Conservation (phyloP, 2,329 filamentous ascomycete species). For the Cladosporium sp. region DNA sequence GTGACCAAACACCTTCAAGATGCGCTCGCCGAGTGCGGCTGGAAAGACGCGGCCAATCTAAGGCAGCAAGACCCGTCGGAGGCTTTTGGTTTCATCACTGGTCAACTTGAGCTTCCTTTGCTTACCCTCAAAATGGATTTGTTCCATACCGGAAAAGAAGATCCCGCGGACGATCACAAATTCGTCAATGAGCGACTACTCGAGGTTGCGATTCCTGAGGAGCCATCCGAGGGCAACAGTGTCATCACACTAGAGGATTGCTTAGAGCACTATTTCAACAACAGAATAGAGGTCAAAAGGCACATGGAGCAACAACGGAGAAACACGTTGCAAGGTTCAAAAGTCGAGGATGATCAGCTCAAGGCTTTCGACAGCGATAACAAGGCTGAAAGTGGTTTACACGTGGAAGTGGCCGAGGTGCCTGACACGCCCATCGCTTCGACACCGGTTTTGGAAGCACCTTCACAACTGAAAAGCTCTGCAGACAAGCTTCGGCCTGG, state of each 20-base stretch:
- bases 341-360: slow-evolving; percentile 20
- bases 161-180: slow-evolving; percentile 86
- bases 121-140: slow-evolving; percentile 92
- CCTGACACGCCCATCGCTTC: slow-evolving; percentile 37
- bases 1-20: slow-evolving; percentile 83
- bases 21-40: slow-evolving; percentile 80
- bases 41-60: slow-evolving; percentile 75
- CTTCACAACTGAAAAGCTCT: slow-evolving; percentile 33
- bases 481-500: slow-evolving; percentile 39
- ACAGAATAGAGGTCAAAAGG: slow-evolving; percentile 82
- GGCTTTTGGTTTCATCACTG: slow-evolving; percentile 92
- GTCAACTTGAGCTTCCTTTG: slow-evolving; percentile 81
- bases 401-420: slow-evolving; percentile 31
- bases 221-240: slow-evolving; percentile 62
- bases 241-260: slow-evolving; percentile 82
- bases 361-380: slow-evolving; percentile 34
- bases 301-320: slow-evolving; percentile 63
- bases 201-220: slow-evolving; percentile 84
- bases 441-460: slow-evolving; percentile 27
- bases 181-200: slow-evolving; percentile 88
- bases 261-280: slow-evolving; percentile 93
- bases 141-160: slow-evolving; percentile 84
- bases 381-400: slow-evolving; percentile 21
- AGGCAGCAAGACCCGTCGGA: slow-evolving; percentile 94
- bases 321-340: slow-evolving; percentile 57